A percentile compares a stretch with the other conserved stretches of the same genome.
phyloP scores from a whole-genome alignment of 1,139 yeast genomes.

The Zygoascus hellenicus region DNA sequence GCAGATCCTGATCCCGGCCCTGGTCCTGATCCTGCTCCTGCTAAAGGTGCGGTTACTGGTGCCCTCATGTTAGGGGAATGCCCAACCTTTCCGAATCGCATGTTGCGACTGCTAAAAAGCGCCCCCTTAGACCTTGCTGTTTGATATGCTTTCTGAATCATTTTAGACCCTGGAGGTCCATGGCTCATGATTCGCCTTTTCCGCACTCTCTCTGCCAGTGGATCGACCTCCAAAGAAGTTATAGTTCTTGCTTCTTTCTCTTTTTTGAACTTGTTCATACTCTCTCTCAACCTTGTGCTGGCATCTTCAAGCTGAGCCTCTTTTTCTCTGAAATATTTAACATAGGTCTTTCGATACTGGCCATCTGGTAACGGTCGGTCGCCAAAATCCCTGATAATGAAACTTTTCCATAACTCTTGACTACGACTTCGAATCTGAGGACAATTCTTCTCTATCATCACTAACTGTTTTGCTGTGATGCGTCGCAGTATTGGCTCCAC shows the following conservation, averaged over 20 bases:
- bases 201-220: slow-evolving; percentile 18
- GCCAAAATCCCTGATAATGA: slow-evolving; percentile 27
- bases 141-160: slow-evolving; percentile 22
- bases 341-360: slow-evolving; percentile 20
- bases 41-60: too few relatives aligned
- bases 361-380: slow-evolving; percentile 23
- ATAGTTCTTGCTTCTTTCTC: slow-evolving; percentile 26
- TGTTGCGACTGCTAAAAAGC: slow-evolving; percentile 23
- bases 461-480: slow-evolving; percentile 26
- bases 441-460: slow-evolving; percentile 23
- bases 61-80: too few relatives aligned
- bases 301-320: slow-evolving; percentile 25
- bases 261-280: slow-evolving; percentile 20
- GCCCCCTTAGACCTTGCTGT: slow-evolving; percentile 24
- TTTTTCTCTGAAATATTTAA: slow-evolving; percentile 23
- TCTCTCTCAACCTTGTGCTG: slow-evolving; percentile 23
- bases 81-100: slow-evolving; percentile 16
- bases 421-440: slow-evolving; percentile 25
- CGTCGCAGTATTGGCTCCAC: slow-evolving; percentile 26
- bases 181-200: slow-evolving; percentile 15
- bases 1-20: too few relatives aligned
- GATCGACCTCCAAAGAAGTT: slow-evolving; percentile 26
- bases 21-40: too few relatives aligned
- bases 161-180: slow-evolving; percentile 17
- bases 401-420: slow-evolving; percentile 23